Evolutionary conservation across 164 flowering plant genomes (phyloP), one percentile per base, ranked within the genome.

Genomic region (Berberis vulgaris): DNA sequence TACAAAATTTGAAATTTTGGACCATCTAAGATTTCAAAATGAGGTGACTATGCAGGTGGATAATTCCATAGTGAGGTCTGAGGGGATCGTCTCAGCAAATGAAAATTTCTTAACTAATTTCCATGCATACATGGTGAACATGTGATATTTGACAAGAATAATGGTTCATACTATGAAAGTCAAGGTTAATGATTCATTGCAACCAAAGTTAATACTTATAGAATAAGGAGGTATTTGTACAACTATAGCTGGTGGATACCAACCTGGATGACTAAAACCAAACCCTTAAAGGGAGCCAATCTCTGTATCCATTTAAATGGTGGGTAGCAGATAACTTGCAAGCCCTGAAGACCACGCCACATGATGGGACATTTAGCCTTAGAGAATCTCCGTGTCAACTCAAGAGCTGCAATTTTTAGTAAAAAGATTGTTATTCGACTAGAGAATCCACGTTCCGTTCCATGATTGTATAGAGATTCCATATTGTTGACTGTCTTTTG

Each of bases 221-320:
- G 13, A 58, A 1, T 41, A 41, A 58, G 5, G 44, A 5, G 42
- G 38, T 26, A 38, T 26, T 26, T 26, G 45, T 42, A 42, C 41
- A 56, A 13, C 3, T 13, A 9, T 13, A 13, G 7, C 39, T 8
- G 6, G 60, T 42, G 43, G 59, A 49, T 49, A 77, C 79, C 50
- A 73, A 89, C 99, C 96, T 91, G 87, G 80, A 84, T 69, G 67
- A 82, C 79, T 38, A 72, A 69, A 49, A 81, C 74, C 73, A 95
- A 72, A 67, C 74, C 72, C 74, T 69, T 79, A 68, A 91, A 80
- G 10, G 91, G 94, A 43, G 80, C 68, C 93, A 91, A 87, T 76
- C 83, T 80, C 64, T 85, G 83, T 57, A 91, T 71, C 88, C 93
- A 95, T 65, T 82, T 91, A 53, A 91, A 78, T 43, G 97, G 97